Evolutionary conservation across 1,284 basidiomycete genomes (phyloP).

Genomic region (Cryptococcus hybrid): DNA sequence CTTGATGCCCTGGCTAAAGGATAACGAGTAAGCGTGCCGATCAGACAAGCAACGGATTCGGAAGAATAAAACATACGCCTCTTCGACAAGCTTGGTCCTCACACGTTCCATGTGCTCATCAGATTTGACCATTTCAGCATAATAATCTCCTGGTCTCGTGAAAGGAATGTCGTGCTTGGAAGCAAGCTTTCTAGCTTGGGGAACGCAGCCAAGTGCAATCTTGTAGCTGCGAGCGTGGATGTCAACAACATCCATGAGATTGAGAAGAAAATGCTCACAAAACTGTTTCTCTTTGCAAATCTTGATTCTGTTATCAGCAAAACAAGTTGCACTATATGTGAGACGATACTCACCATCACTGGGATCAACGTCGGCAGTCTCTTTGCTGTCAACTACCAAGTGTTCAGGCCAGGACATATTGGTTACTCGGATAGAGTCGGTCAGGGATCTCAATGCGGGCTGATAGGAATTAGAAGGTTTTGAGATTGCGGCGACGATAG

Average conservation of each 20-base stretch:
- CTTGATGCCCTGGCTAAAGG: conserved; percentile 69
- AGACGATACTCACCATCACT: conserved; percentile 46
- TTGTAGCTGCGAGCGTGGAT: conserved; percentile 64
- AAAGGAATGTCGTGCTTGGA: conserved; percentile 73
- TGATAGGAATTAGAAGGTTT: conserved; percentile 37
- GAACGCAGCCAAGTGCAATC: conserved; percentile 82
- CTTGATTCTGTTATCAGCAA: conserved; percentile 40
- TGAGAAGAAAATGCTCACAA: conserved; percentile 64
- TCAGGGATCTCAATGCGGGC: conserved; percentile 77
- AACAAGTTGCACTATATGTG: neutral
- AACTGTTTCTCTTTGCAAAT: conserved; percentile 88
- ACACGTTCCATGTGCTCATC: conserved; percentile 98
- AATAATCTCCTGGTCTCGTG: conserved; percentile 91
- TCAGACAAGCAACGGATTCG: conserved; percentile 52
- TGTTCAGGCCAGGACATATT: conserved; percentile 83
- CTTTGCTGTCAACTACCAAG: conserved; percentile 68
- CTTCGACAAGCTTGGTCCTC: conserved; percentile 85
- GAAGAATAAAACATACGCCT: conserved; percentile 58
- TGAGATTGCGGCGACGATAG: neutral
- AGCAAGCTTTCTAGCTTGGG: conserved; percentile 70
- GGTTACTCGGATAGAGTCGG: conserved; percentile 73
- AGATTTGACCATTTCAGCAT: conserved; percentile 98
- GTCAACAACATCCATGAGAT: neutral
- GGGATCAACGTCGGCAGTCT: conserved; percentile 72
- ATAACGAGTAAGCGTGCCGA: conserved; percentile 3